A percentile compares a stretch with the other conserved stretches of the same genome.
These are phyloP conservation scores for Bipolaris zeicola DNA, from an alignment of 2,329 filamentous ascomycete genomes.

Conservation along the genomic window DNA sequence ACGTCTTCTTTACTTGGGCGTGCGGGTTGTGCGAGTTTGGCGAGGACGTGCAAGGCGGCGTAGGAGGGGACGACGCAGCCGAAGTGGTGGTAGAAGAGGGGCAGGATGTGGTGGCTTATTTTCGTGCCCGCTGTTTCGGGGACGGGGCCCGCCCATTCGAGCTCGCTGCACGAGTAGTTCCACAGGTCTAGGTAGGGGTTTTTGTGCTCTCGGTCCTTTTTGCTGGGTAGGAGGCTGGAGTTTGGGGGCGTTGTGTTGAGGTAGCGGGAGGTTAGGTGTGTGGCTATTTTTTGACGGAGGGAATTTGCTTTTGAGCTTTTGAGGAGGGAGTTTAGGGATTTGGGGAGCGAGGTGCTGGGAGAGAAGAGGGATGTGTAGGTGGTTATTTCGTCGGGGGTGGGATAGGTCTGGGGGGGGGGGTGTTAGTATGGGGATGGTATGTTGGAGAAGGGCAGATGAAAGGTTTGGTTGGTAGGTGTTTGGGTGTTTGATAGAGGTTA, in stretches of 20 bases:
- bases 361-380: constrained; percentile 70
- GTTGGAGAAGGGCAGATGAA: background rate
- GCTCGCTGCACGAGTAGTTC: constrained; percentile 65
- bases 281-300: constrained; percentile 62
- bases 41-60: constrained; percentile 67
- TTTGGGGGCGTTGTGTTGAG: constrained; percentile 36
- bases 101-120: constrained; percentile 70
- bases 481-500: background rate
- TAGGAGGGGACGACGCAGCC: constrained; percentile 73
- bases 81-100: constrained; percentile 79
- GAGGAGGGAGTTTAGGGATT: constrained; percentile 66
- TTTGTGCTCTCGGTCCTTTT: constrained; percentile 51
- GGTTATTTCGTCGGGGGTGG: constrained; percentile 59
- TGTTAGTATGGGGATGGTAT: background rate
- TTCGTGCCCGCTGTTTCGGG: constrained; percentile 58
- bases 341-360: constrained; percentile 60
- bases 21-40: constrained; percentile 53
- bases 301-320: constrained; percentile 71
- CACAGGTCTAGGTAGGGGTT: constrained; percentile 75
- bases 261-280: constrained; percentile 63
- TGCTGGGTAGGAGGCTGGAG: constrained; percentile 31
- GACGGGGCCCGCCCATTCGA: constrained; percentile 70
- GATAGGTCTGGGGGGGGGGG: constrained; percentile 19
- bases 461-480: background rate
- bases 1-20: constrained; percentile 44